Base-by-base conservation (phyloP, 2,329 filamentous ascomycete species). In the Cadophora gregata region DNA sequence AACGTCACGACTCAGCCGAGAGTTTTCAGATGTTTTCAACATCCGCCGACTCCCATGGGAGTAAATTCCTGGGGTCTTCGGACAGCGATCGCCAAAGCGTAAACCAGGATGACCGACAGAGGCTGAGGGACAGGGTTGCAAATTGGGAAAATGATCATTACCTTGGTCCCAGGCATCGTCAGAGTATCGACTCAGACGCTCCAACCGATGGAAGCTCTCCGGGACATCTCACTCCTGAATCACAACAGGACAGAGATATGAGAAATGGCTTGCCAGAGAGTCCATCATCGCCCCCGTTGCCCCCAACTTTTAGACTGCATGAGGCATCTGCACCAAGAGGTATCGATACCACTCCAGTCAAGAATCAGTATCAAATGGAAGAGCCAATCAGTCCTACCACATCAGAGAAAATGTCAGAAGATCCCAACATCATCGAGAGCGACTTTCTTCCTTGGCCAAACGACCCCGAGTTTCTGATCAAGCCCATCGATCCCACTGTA, bases 11-110 rank as follows among this genome's bases (percentile, higher is more conserved):
- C 73, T 89, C 87, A 0, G 82, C 84, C 8, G 86, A 88, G 56
- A 88, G 86, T 70, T 86, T 86, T 63, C 79, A 86, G 61, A 82
- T 88, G 75, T 88, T 89, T 70, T 87, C 85, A 19, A 81, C 86
- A 3, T 88, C 87, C 0, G 83, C 83, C 66, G 80, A 82, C 21
- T 80, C 80, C 16, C 78, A 79, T 59, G 70, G 78, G n/a, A 78
- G 79, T 0, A 77, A 77, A 3, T 73, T 81, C 14, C 75, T 79
- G 4, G 75, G 72, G 33, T 81, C 81, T 0, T 80, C 80, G 5
- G 73, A 67, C 27, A 75, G 75, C 9, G 75, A 76, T 60, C 75
- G 69, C 24, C 69, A 72, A 69, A 70, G 65, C 65, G 24, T 59
- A 9, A 51, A 45, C 9, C 51, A 63, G 61, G 66, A 67, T 38